Conservation (phyloP, 2,329 filamentous ascomycete genomes). For the Lasiodiplodia sp. region DNA sequence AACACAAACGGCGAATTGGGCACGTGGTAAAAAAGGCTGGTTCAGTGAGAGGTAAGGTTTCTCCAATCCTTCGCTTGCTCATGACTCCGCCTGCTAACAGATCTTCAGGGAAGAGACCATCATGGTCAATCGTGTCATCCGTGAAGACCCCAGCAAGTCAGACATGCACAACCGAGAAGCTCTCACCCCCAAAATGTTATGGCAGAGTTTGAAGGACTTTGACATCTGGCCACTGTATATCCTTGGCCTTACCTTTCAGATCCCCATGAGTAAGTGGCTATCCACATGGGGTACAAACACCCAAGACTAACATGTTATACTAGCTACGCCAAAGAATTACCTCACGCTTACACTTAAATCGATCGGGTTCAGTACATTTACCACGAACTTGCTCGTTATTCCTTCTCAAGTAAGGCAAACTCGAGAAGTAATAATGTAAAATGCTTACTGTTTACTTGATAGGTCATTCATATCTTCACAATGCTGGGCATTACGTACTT, state of each 20-base stretch:
- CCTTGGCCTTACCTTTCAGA: conserved; percentile 36
- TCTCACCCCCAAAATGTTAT: conserved; percentile 35
- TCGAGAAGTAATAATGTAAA: no score
- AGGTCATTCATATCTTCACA: conserved; percentile 33
- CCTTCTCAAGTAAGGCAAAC: conserved; percentile 29
- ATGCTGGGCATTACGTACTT: conserved; percentile 36
- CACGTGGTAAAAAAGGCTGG: conserved; percentile 45
- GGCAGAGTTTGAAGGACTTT: conserved; percentile 36
- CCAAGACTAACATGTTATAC: neutral
- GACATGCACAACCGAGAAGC: conserved; percentile 40
- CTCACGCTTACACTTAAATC: conserved; percentile 36
- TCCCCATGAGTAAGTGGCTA: conserved; percentile 31
- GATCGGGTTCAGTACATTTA: conserved; percentile 38
- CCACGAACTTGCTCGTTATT: conserved; percentile 34
- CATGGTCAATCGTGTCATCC: conserved; percentile 38
- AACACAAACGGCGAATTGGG: conserved; percentile 40
- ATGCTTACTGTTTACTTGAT: neutral
- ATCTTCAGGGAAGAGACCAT: conserved; percentile 34
- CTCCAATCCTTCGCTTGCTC: neutral
- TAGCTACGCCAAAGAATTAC: conserved; percentile 34
- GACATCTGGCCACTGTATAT: conserved; percentile 37
- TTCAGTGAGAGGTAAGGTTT: conserved; percentile 32
- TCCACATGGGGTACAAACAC: neutral
- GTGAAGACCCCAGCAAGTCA: conserved; percentile 38
- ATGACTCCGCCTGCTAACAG: neutral